Evolutionary conservation across 306 rosid genomes (phyloP).

Genomic region (Cicer cuneatum): DNA sequence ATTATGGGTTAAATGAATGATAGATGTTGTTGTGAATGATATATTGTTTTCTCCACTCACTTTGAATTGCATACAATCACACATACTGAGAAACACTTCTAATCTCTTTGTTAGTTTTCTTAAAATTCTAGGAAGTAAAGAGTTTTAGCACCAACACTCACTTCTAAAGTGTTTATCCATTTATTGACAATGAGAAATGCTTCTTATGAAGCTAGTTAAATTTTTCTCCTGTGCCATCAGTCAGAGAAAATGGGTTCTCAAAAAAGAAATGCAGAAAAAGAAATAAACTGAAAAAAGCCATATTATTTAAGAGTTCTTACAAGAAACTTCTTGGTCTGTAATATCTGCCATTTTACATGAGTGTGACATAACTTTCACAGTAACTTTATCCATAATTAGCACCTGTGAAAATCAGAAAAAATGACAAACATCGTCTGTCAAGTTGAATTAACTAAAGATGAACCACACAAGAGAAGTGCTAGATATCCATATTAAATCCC

Average conservation of each 20-base stretch:
- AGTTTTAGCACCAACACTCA: slow-evolving; percentile 1
- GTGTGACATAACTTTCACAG: slow-evolving; percentile 93
- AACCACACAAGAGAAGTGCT: background rate
- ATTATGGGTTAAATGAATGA: slow-evolving; percentile 19
- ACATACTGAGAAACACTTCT: slow-evolving; percentile 17
- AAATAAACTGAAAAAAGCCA: background rate
- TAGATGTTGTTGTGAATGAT: background rate
- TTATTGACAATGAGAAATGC: background rate
- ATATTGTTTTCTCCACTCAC: slow-evolving; percentile 3
- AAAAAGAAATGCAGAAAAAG: slow-evolving; percentile 24
- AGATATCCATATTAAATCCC: slow-evolving; percentile 22
- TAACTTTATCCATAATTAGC: slow-evolving; percentile 94
- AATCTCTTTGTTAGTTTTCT: background rate
- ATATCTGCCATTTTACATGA: slow-evolving; percentile 98
- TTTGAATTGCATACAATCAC: background rate
- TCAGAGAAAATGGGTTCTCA: slow-evolving; percentile 7
- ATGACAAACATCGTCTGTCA: slow-evolving; percentile 20
- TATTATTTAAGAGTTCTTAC: slow-evolving; percentile 55
- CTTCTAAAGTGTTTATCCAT: slow-evolving; percentile 1
- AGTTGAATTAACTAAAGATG: slow-evolving; percentile 3
- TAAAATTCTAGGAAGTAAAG: background rate
- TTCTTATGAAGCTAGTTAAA: slow-evolving; percentile 24
- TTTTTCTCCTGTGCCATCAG: background rate
- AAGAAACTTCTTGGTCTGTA: slow-evolving; percentile 93
- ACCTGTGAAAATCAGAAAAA: slow-evolving; percentile 55